phyloP scores from a whole-genome alignment of 2,329 filamentous ascomycete species.

The Catunica adiposa region DNA sequence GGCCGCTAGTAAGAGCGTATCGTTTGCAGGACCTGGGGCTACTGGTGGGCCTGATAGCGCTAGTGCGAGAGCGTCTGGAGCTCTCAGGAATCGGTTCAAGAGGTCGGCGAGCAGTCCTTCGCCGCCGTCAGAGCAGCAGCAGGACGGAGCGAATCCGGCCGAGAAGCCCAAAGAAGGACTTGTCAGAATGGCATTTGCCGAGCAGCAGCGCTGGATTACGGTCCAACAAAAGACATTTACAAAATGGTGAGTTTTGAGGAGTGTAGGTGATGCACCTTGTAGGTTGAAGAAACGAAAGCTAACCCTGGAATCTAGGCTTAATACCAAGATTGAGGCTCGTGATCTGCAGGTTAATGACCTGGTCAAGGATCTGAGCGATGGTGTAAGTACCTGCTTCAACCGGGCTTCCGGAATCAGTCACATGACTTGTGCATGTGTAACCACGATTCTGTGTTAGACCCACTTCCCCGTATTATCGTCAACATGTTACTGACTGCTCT shows the following conservation, averaged over 20 bases:
- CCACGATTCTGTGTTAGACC: not conserved
- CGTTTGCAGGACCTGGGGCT: conserved; percentile 16
- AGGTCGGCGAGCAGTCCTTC: conserved; percentile 24
- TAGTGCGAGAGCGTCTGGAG: conserved; percentile 15
- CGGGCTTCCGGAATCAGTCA: not conserved
- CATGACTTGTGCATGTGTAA: not conserved
- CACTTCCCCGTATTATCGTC: not conserved
- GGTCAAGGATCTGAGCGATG: conserved; percentile 79
- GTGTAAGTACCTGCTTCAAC: conserved; percentile 41
- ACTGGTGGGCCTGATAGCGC: conserved; percentile 17
- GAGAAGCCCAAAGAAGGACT: conserved; percentile 34
- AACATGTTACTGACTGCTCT: conserved; percentile 1
- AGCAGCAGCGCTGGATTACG: conserved; percentile 52
- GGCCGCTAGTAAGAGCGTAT: conserved; percentile 23
- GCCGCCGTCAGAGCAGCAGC: conserved; percentile 28
- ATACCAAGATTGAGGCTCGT: conserved; percentile 76
- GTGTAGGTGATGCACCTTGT: not conserved
- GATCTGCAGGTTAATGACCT: conserved; percentile 71
- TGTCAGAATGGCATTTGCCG: conserved; percentile 45
- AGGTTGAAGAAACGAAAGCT: not conserved
- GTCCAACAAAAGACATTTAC: conserved; percentile 99
- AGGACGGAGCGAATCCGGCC: not conserved
- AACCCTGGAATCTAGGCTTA: conserved; percentile 47
- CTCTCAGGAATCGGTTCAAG: conserved; percentile 22
- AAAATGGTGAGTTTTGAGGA: conserved; percentile 49